Evolutionary conservation across 2,329 filamentous ascomycete species (phyloP).

Genomic region (Phyllosticta paracitricarpa): DNA sequence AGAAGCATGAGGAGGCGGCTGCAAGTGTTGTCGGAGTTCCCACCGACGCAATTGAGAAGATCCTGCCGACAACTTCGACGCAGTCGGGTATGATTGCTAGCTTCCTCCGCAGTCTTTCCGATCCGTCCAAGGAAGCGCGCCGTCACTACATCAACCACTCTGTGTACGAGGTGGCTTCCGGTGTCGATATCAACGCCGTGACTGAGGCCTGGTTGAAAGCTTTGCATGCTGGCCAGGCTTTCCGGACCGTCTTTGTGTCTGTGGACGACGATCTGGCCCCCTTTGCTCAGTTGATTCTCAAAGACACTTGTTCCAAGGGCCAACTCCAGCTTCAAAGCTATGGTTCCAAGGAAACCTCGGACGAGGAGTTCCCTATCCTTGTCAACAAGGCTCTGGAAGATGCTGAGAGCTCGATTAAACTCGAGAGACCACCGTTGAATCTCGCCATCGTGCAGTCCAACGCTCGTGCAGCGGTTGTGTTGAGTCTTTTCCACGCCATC

Average conservation of each 20-base stretch:
- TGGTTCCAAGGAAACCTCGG: background rate
- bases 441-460: slow-evolving; percentile 15
- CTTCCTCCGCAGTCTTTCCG: slow-evolving; percentile 5
- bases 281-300: slow-evolving; percentile 9
- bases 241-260: slow-evolving; percentile 2
- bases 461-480: slow-evolving; percentile 21
- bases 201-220: slow-evolving; percentile 4
- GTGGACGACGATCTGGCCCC: slow-evolving; percentile 9
- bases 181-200: background rate
- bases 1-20: background rate
- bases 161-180: slow-evolving; percentile 1
- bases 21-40: background rate
- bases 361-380: background rate
- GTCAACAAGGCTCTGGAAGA: slow-evolving; percentile 4
- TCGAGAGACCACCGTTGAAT: slow-evolving; percentile 1
- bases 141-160: slow-evolving; percentile 10
- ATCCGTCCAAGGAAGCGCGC: background rate
- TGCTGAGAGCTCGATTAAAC: slow-evolving; percentile 1
- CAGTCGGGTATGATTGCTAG: slow-evolving; percentile 10
- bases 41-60: slow-evolving; percentile 1
- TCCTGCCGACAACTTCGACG: slow-evolving; percentile 7
- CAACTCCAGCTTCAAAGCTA: background rate
- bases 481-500: slow-evolving; percentile 61
- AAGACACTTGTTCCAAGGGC: background rate
- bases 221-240: background rate